Evolutionary conservation across 352 stramenopile species (phyloP).

Genomic region (Phytophthora idaei): DNA sequence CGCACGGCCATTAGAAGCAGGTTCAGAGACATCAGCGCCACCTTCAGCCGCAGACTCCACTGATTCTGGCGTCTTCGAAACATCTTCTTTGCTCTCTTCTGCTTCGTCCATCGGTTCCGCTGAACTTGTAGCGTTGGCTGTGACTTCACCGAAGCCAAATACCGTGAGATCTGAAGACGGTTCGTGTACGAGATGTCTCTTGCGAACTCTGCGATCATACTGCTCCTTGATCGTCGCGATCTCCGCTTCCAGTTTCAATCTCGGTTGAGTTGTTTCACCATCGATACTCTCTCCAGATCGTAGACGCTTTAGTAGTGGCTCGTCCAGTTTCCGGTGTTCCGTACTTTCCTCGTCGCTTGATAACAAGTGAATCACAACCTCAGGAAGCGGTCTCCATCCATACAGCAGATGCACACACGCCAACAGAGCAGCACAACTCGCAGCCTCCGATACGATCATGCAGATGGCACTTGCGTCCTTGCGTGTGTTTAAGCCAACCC

Average conservation of each 20-base stretch:
- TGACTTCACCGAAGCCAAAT: constrained; percentile 22
- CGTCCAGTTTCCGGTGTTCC: constrained; percentile 34
- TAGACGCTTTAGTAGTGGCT: constrained; percentile 49
- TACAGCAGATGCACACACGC: constrained; percentile 84
- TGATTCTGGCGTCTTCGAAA: not conserved
- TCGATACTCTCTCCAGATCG: constrained; percentile 40
- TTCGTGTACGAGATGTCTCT: constrained; percentile 57
- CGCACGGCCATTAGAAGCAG: not conserved
- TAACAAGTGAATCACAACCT: constrained; percentile 76
- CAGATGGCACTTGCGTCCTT: constrained; percentile 70
- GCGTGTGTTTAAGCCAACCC: constrained; percentile 52
- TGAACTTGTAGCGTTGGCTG: not conserved
- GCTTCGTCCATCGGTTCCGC: not conserved
- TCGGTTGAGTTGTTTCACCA: constrained; percentile 21
- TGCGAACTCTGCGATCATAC: constrained; percentile 69
- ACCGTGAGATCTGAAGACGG: constrained; percentile 31
- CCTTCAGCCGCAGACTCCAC: not conserved
- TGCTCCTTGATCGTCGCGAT: constrained; percentile 79
- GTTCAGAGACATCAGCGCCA: not conserved
- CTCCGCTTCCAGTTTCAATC: constrained; percentile 68
- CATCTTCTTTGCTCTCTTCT: constrained; percentile 3
- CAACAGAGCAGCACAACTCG: constrained; percentile 76
- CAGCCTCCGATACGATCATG: constrained; percentile 78
- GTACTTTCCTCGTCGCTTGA: constrained; percentile 29
- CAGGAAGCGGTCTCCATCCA: constrained; percentile 67